phyloP scores from a whole-genome alignment of 2,329 filamentous ascomycete species.

The Aspergillus amoenus region DNA sequence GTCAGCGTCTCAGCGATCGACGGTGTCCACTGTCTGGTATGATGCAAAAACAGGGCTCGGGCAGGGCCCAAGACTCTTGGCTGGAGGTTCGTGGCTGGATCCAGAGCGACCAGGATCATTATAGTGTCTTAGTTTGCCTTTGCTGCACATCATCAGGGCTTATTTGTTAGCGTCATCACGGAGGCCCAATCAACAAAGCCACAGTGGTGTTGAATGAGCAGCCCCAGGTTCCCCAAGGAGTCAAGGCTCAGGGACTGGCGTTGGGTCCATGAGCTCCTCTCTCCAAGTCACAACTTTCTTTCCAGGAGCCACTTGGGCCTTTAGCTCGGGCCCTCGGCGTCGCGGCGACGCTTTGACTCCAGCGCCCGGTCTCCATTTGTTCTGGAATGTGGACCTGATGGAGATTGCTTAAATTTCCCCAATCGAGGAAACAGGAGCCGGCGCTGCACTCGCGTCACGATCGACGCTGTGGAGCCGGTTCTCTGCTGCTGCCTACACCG shows the following conservation, averaged over 20 bases:
- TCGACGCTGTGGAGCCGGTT: not conserved
- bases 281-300: not conserved
- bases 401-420: not conserved
- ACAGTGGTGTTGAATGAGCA: not conserved
- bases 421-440: not conserved
- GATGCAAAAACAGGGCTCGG: constrained; percentile 1
- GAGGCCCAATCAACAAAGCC: constrained; percentile 12
- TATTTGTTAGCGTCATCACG: constrained; percentile 3
- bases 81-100: constrained; percentile 2
- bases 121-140: constrained; percentile 1
- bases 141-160: constrained; percentile 27
- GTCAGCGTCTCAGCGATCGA: constrained; percentile 5
- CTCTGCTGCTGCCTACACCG: not conserved
- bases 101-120: constrained; percentile 1
- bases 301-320: constrained; percentile 8
- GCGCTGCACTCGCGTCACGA: not conserved
- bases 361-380: constrained; percentile 11
- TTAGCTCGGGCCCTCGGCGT: constrained; percentile 12
- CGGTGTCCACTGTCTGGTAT: constrained; percentile 6
- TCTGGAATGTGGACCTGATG: constrained; percentile 15
- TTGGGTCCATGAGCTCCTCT: not conserved
- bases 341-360: constrained; percentile 19
- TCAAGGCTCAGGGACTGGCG: constrained; percentile 3
- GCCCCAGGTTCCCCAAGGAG: not conserved
- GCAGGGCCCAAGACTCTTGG: not conserved